These are phyloP conservation scores for Diaporthe sp. DNA, from an alignment of 2,329 filamentous ascomycete species.

Conservation along the genomic window DNA sequence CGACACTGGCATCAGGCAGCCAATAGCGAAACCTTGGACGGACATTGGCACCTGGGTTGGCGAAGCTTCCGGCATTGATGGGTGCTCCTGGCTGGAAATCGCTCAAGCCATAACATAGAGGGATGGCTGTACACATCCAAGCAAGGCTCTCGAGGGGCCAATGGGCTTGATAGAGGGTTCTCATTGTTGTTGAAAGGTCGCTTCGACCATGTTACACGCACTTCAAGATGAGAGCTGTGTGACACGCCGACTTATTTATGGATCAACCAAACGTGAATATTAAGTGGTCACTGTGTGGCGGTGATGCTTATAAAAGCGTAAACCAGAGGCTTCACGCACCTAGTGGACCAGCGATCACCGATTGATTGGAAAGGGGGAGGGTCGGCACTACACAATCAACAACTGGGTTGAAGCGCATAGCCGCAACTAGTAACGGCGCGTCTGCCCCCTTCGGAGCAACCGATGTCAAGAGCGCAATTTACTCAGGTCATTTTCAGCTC, in stretches of 20 bases:
- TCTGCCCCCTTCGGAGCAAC: neutral
- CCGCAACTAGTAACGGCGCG: neutral
- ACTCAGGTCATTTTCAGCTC: neutral
- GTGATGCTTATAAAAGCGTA: neutral
- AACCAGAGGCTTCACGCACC: neutral
- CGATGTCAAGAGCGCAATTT: neutral
- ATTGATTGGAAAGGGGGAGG: neutral
- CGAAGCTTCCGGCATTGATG: neutral
- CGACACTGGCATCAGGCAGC: constrained; percentile 2
- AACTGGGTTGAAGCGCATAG: neutral
- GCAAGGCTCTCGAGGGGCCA: neutral
- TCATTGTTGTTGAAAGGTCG: neutral
- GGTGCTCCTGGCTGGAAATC: neutral
- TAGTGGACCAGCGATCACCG: neutral
- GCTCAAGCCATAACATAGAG: neutral
- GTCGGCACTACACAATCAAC: neutral
- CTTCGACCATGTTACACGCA: neutral
- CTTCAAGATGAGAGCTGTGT: neutral
- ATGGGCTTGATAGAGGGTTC: neutral
- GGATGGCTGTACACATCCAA: neutral
- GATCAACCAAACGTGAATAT: neutral
- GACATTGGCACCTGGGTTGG: neutral
- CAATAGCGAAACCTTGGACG: constrained; percentile 1
- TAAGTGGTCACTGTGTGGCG: neutral
- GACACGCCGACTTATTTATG: neutral